These are phyloP conservation scores for Amylostereum areolatum DNA, from an alignment of 1,284 basidiomycete genomes.

Conservation along the genomic window DNA sequence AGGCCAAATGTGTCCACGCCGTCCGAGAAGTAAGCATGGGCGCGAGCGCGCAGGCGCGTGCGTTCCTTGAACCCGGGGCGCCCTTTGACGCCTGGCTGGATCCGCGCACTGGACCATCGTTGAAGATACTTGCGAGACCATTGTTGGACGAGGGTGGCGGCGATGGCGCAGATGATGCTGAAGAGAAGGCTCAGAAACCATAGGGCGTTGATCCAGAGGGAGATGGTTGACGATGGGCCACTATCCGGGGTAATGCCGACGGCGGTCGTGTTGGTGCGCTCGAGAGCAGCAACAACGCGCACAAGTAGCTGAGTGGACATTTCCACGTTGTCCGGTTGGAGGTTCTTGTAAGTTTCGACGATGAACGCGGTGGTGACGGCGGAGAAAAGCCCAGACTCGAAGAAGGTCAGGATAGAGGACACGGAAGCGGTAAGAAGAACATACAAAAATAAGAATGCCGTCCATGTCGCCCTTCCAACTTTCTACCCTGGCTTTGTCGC, in stretches of 20 bases:
- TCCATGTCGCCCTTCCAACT: slow-evolving; percentile 12
- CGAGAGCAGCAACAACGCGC: background rate
- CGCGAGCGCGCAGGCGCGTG: slow-evolving; percentile 29
- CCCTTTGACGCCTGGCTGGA: slow-evolving; percentile 19
- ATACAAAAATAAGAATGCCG: slow-evolving; percentile 14
- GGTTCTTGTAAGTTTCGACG: slow-evolving; percentile 9
- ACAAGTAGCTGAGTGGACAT: background rate
- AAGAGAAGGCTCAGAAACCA: slow-evolving; percentile 28
- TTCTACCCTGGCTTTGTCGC: slow-evolving; percentile 10
- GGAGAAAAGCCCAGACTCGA: slow-evolving; percentile 20
- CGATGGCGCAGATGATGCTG: slow-evolving; percentile 18
- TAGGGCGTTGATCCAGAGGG: slow-evolving; percentile 26
- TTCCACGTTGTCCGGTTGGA: slow-evolving; percentile 1
- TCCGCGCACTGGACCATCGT: background rate
- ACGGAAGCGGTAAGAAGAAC: background rate
- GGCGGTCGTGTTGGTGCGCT: background rate
- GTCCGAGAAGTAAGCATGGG: slow-evolving; percentile 30
- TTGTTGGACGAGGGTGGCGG: slow-evolving; percentile 21
- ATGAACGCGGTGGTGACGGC: slow-evolving; percentile 17
- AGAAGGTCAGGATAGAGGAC: background rate
- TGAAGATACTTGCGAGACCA: slow-evolving; percentile 21
- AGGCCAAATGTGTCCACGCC: slow-evolving; percentile 31
- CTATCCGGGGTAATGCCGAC: background rate
- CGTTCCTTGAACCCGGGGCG: slow-evolving; percentile 17
- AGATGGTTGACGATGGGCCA: slow-evolving; percentile 11